A percentile compares a stretch with the other conserved stretches of the same genome.
These are phyloP conservation scores for Combretum micranthum DNA, from an alignment of 345 rosid species.

Conservation along the genomic window DNA sequence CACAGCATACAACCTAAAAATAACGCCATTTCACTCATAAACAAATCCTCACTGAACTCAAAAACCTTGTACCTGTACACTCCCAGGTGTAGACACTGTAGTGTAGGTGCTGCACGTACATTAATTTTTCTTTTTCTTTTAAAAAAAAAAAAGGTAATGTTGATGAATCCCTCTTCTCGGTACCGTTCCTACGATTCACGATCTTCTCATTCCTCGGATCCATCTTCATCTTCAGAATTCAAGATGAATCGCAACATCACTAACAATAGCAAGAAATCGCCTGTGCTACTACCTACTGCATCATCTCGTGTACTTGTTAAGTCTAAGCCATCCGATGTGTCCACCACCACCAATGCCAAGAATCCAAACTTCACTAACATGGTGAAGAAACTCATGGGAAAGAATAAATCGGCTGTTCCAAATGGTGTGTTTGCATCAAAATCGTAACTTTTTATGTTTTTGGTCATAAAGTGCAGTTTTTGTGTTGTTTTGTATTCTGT, in stretches of 20 bases:
- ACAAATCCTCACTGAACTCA: neutral
- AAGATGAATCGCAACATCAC: neutral
- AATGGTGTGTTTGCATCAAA: neutral
- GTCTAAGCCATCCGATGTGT: slow-evolving; percentile 37
- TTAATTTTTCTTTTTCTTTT: too few relatives aligned
- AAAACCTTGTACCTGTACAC: neutral
- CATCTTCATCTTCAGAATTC: slow-evolving; percentile 45
- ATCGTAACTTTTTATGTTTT: too few relatives aligned
- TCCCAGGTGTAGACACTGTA: neutral
- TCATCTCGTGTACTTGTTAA: slow-evolving; percentile 51
- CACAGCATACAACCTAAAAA: neutral
- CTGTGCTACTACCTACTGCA: slow-evolving; percentile 10
- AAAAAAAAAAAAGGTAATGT: slow-evolving; percentile 5
- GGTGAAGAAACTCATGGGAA: slow-evolving; percentile 78
- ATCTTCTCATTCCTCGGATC: slow-evolving; percentile 52
- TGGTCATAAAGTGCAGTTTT: too few relatives aligned
- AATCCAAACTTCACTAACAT: slow-evolving; percentile 37
- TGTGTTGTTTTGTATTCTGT: too few relatives aligned
- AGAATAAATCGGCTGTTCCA: slow-evolving; percentile 12
- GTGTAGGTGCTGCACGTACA: too few relatives aligned
- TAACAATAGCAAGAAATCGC: slow-evolving; percentile 1
- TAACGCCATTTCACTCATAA: too few relatives aligned
- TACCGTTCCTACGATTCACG: slow-evolving; percentile 70
- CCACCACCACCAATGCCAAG: slow-evolving; percentile 7
- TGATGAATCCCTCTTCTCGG: slow-evolving; percentile 34